These are phyloP conservation scores for Fomitopsis serialis DNA, from an alignment of 768 basidiomycete genomes.

Conservation along the genomic window DNA sequence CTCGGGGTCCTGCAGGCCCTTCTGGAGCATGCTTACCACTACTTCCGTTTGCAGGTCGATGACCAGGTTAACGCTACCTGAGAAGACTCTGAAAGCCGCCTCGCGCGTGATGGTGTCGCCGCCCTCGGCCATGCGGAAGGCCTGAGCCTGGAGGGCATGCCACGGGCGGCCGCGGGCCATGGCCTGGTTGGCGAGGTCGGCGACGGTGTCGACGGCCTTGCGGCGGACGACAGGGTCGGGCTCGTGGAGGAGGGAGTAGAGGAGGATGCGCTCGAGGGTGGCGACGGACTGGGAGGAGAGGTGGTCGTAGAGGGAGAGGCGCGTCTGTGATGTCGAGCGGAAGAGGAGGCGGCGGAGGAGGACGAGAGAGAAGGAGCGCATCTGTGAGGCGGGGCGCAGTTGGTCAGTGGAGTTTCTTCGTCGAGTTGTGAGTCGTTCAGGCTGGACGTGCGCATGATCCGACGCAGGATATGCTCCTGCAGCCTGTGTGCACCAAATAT, in stretches of 20 bases:
- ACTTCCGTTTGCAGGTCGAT: slow-evolving; percentile 72
- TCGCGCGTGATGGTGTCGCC: slow-evolving; percentile 24
- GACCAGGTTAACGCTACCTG: slow-evolving; percentile 69
- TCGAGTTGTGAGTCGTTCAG: too few species aligned
- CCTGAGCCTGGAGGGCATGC: slow-evolving; percentile 73
- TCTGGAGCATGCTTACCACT: slow-evolving; percentile 60
- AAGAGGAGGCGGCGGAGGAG: slow-evolving; percentile 77
- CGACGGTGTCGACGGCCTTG: slow-evolving; percentile 70
- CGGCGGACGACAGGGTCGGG: slow-evolving; percentile 51
- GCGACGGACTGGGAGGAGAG: slow-evolving; percentile 60
- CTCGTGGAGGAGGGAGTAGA: slow-evolving; percentile 66
- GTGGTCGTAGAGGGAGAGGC: slow-evolving; percentile 63
- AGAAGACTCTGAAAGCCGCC: slow-evolving; percentile 62
- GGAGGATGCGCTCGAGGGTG: slow-evolving; percentile 66
- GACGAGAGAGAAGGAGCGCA: slow-evolving; percentile 82
- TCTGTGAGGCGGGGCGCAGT: slow-evolving; percentile 33
- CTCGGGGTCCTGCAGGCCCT: slow-evolving; percentile 61
- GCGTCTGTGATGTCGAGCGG: slow-evolving; percentile 35
- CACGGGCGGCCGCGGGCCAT: slow-evolving; percentile 76
- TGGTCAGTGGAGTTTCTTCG: too few species aligned
- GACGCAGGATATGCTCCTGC: too few species aligned
- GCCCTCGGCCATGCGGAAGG: slow-evolving; percentile 57
- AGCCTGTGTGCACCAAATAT: too few species aligned
- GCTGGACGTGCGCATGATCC: too few species aligned
- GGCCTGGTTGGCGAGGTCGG: slow-evolving; percentile 69